Evolutionary conservation across 768 basidiomycete genomes (phyloP).

Genomic region (Podaxis sp.): DNA sequence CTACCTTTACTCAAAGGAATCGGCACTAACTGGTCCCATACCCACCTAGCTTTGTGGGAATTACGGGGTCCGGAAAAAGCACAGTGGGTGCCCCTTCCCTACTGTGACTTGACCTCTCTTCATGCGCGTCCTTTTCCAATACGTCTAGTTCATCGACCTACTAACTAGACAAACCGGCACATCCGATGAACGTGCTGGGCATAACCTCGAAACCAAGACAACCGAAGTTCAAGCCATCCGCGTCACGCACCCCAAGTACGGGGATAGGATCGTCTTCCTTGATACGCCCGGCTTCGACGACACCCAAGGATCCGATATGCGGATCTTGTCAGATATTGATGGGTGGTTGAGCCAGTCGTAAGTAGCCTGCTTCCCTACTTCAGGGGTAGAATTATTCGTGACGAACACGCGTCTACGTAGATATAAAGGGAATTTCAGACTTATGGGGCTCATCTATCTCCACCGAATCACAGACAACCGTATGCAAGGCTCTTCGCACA

Average conservation of each 20-base stretch:
- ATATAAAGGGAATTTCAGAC: neutral
- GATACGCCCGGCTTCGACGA: neutral
- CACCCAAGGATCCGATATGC: neutral
- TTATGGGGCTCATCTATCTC: neutral
- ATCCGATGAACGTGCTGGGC: neutral
- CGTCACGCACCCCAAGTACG: neutral
- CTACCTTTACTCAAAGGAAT: neutral
- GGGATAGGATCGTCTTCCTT: neutral
- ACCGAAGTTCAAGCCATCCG: neutral
- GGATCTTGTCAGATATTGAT: neutral
- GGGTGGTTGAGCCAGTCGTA: neutral
- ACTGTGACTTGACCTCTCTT: neutral
- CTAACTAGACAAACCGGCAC: neutral
- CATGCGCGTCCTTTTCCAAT: neutral
- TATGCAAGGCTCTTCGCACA: neutral
- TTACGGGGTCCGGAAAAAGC: no score
- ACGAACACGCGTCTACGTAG: neutral
- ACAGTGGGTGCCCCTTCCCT: neutral
- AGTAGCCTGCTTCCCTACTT: neutral
- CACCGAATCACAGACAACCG: neutral
- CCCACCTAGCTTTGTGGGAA: no score
- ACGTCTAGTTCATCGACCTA: neutral
- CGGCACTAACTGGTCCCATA: no score
- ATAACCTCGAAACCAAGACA: neutral
- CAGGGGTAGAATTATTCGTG: neutral